These are phyloP conservation scores for Akanthomyces muscarius DNA, from an alignment of 2,329 filamentous ascomycete species.

Conservation along the genomic window DNA sequence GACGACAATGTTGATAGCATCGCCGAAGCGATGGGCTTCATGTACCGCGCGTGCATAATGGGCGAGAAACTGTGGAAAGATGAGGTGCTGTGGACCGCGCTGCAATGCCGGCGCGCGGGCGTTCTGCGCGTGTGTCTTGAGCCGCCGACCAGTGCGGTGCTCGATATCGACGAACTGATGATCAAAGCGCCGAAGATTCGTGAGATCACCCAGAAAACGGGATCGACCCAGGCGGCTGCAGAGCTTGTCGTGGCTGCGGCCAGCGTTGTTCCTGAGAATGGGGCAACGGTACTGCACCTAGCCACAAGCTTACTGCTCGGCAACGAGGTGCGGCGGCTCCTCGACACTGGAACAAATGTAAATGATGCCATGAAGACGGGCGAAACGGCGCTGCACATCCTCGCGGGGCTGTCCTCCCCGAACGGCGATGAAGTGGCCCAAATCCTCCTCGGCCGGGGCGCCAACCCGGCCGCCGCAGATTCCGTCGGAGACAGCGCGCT, in stretches of 20 bases:
- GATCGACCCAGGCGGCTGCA: background rate
- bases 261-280: background rate
- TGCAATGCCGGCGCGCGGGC: too few species aligned
- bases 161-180: background rate
- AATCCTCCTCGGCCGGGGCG: background rate
- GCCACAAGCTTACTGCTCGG: background rate
- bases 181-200: background rate
- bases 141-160: background rate
- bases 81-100: too few species aligned
- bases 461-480: background rate
- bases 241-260: background rate
- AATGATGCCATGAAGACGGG: background rate
- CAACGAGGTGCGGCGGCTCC: background rate
- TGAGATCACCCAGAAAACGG: background rate
- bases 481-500: background rate
- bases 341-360: background rate
- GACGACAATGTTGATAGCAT: background rate
- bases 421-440: background rate
- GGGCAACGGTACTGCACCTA: background rate
- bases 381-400: background rate
- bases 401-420: background rate
- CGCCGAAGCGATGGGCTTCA: background rate
- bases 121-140: too few species aligned
- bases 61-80: too few species aligned
- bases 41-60: too few species aligned